These are phyloP conservation scores for Esteya vermicola DNA, from an alignment of 2,329 filamentous ascomycete species.

Conservation along the genomic window DNA sequence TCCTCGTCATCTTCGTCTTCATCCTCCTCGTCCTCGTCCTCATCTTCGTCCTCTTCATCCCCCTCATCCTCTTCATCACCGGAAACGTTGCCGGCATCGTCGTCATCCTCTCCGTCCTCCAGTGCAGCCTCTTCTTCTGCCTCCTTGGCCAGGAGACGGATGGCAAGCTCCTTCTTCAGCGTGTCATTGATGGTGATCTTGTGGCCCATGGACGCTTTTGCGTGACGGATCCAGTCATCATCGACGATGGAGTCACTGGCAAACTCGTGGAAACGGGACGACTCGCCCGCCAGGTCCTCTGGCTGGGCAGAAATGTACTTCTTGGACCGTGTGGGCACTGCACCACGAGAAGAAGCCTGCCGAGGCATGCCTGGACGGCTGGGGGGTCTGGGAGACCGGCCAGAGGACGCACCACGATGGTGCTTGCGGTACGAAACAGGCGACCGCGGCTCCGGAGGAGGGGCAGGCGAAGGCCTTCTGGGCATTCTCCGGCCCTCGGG, in stretches of 20 bases:
- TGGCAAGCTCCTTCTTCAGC: slow-evolving; percentile 74
- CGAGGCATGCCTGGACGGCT: too few species aligned
- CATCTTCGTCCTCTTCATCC: slow-evolving; percentile 33
- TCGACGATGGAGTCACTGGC: slow-evolving; percentile 68
- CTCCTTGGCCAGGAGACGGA: slow-evolving; percentile 74
- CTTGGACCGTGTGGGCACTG: too few species aligned
- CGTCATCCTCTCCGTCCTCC: slow-evolving; percentile 51
- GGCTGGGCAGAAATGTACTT: slow-evolving; percentile 37
- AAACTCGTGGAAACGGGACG: slow-evolving; percentile 75
- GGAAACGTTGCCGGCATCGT: slow-evolving; percentile 33
- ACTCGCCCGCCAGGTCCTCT: slow-evolving; percentile 36
- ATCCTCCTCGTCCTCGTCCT: slow-evolving; percentile 34
- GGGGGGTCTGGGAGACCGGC: slow-evolving; percentile 9
- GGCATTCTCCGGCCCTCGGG: slow-evolving; percentile 9
- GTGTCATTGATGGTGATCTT: slow-evolving; percentile 85
- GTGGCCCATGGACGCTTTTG: slow-evolving; percentile 41
- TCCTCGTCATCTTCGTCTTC: slow-evolving; percentile 37
- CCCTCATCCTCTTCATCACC: slow-evolving; percentile 35
- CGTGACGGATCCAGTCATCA: slow-evolving; percentile 78
- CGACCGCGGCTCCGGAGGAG: slow-evolving; percentile 17
- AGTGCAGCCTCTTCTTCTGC: slow-evolving; percentile 77
- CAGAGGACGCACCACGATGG: slow-evolving; percentile 6
- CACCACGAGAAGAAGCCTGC: too few species aligned
- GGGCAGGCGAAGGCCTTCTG: slow-evolving; percentile 10
- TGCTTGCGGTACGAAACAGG: slow-evolving; percentile 16